Conservation (phyloP, 2,329 filamentous ascomycete genomes). For the Colletotrichum truncatum region DNA sequence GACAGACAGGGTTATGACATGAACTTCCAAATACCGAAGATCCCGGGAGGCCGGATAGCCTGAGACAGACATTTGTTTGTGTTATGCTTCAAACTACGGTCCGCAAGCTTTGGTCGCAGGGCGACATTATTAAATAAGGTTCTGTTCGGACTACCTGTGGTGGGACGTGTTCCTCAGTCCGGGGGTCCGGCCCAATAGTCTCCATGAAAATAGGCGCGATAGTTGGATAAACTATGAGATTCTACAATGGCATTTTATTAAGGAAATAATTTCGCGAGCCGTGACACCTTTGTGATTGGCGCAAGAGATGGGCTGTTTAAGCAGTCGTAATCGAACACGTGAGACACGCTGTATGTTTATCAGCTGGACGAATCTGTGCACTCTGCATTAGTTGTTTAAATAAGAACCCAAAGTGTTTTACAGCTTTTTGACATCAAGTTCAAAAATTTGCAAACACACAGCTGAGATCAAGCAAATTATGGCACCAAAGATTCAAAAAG, state of each 20-base stretch:
- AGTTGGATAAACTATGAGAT: background rate
- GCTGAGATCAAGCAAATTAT: background rate
- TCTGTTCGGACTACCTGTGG: background rate
- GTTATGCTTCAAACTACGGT: background rate
- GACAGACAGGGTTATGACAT: background rate
- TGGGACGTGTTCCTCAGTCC: background rate
- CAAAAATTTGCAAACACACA: no score
- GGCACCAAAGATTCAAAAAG: slow-evolving; percentile 41
- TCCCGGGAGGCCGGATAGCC: background rate
- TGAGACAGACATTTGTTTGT: background rate
- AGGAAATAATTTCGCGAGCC: background rate
- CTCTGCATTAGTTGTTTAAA: background rate
- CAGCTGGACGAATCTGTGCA: background rate
- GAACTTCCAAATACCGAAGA: background rate
- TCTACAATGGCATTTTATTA: background rate
- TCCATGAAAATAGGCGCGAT: background rate
- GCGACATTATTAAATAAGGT: background rate
- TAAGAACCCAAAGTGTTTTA: no score
- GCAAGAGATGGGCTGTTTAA: background rate
- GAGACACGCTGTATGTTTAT: no score
- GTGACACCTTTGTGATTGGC: background rate
- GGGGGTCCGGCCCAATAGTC: slow-evolving; percentile 2
- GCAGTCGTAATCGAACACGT: background rate
- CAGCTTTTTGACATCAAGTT: no score
- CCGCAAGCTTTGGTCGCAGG: background rate